phyloP scores from a whole-genome alignment of 352 stramenopile species.

The Pythium angustatum region DNA sequence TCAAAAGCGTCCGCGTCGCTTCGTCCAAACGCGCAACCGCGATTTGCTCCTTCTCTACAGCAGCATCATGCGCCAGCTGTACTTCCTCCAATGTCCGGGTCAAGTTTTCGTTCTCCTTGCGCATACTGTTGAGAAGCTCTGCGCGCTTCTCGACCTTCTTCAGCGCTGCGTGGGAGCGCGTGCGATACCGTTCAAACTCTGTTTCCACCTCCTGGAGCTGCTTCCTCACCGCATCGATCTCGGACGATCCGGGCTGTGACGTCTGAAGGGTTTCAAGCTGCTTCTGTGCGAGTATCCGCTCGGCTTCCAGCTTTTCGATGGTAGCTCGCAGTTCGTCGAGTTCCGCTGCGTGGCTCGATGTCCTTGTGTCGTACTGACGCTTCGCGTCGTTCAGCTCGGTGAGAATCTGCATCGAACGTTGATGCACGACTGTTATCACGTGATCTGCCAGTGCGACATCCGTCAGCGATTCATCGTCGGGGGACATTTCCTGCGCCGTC shows the following conservation, averaged over 20 bases:
- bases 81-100: not conserved
- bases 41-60: slow-evolving; percentile 1
- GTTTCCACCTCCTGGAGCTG: slow-evolving; percentile 39
- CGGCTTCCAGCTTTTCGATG: slow-evolving; percentile 4
- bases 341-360: not conserved
- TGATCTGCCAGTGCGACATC: not conserved
- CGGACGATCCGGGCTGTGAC: slow-evolving; percentile 20
- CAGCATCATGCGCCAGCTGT: not conserved
- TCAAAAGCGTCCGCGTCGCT: slow-evolving; percentile 29
- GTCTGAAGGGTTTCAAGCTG: slow-evolving; percentile 30
- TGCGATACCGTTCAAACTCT: slow-evolving; percentile 74
- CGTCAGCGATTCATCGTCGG: not conserved
- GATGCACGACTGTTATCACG: not conserved
- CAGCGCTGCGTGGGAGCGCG: slow-evolving; percentile 62
- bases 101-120: slow-evolving; percentile 66
- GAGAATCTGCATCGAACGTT: not conserved
- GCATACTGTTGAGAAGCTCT: slow-evolving; percentile 79
- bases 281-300: slow-evolving; percentile 22
- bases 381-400: not conserved
- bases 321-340: not conserved
- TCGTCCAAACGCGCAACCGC: slow-evolving; percentile 20
- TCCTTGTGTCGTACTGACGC: not conserved
- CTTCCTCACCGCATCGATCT: slow-evolving; percentile 32
- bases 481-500: not conserved
- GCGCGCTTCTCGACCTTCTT: slow-evolving; percentile 84